Evolutionary conservation across 2,329 filamentous ascomycete genomes (phyloP), one percentile per base, ranked within the genome.

Genomic region (Rhytidhysteron rufulum): DNA sequence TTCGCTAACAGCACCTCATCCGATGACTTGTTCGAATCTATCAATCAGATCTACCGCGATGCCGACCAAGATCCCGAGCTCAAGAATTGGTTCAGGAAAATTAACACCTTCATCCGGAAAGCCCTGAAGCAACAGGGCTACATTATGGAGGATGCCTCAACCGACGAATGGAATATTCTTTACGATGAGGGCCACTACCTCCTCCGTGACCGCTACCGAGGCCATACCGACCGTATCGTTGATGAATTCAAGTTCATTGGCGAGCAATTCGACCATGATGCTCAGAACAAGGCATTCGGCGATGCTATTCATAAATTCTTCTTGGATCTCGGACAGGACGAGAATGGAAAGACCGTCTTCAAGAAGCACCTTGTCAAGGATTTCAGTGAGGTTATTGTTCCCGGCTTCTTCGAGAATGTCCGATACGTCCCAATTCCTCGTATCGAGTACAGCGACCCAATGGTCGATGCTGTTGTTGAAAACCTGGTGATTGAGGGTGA

Each of bases 401-500:
- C 93, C 2, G 80, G 76, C 9, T 70, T 88, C 39, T 85, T 98
- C 50, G 86, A 94, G 72, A 87, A 83, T 51, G 74, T 93, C 41
- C 84, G 88, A 45, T 98, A 98, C 66, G 79, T 98, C 11, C 89
- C 93, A 4, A 80, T 98, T 36, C 93, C 93, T 17, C 86, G 93
- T 41, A 95, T 98, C 45, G 93, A 98, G 71, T 93, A 89, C 60
- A 85, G 82, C 1, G 93, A 97, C 54, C 76, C 79, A 2, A 81
- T 84, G 74, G 75, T 95, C 37, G 93, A 98, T 66, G 85, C 85
- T 35, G 79, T 97, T 35, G 79, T 98, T 32, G 93, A 98, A 73
- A 98, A 98, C 66, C 73, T 98, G 9, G 85, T 96, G 33, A 79
- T 98, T 38, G 93, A 98, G 71, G 90, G 88, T 50, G 90, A 97